Evolutionary conservation across 345 rosid species (phyloP), one percentile per base, ranked within the genome.

Genomic region (Capsella bursapastoris): DNA sequence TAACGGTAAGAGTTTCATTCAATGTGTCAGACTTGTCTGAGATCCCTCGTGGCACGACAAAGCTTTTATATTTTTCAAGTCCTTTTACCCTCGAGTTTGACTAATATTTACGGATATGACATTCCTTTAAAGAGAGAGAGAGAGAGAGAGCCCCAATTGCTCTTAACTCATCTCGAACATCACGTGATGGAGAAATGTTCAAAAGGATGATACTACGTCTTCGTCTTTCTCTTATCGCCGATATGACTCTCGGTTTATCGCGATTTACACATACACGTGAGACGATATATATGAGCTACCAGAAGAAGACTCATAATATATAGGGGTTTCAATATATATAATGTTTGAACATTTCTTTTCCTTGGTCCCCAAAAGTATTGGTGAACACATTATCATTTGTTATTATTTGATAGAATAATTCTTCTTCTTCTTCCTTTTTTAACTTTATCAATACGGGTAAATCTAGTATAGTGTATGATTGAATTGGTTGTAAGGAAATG

Each of bases 21-120:
- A 62, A 18, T 56, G 75, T 76, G 80, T 76, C 80, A 76, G 79
- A 45, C 0, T 4, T 16, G 70, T 80, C 78, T 59, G 77, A 84
- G 85, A 86, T 77, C 78, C 83, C 82, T 72, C 79, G 66, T 66
- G 80, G 83, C 83, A 83, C 78, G 83, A 83, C 90, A 86, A 79
- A 71, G 63, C 78, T 66, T 83, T 83, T 71, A 34, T 34, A 6
- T 1, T 6, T 6, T 29, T 29, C 9, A 9, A 11, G 34, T 27
- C 10, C 1, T 75, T 60, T 28, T 13, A 12, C 79, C 89, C 85
- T 78, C 11, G 22, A 62, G 60, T 47, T 76, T 76, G 5, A 15
- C 2, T 4, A 29, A 57, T 72, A 79, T 79, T 47, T 85, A 86
- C 90, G 69, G 38, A 62, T 34, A 59, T 83, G 82, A 80, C 90